Base-by-base conservation (phyloP, 306 rosid genomes). In the Begonia masoniana region DNA sequence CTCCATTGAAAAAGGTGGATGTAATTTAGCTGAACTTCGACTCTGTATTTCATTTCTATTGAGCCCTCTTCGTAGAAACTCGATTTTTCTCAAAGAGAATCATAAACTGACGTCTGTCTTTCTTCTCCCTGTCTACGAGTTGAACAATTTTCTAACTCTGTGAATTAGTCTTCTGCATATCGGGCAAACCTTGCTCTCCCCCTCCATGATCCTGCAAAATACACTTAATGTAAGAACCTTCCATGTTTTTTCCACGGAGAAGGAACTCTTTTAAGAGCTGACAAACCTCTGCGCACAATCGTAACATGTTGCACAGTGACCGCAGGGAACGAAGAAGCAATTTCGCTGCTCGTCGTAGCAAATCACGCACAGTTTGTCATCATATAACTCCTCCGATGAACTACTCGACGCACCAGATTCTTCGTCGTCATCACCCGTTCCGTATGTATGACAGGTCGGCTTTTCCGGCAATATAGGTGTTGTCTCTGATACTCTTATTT, bases 311-410 rank as follows among this genome's bases (percentile, higher is more conserved):
- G 85, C 88, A 64, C 82, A 77, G 54, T 84, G 94, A 15, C 94
- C 94, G 66, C 94, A 80, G 47, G 94, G 94, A 66, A 84, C 73
- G 39, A 80, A 80, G 72, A 84, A 84, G 65, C 82, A 68, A 58
- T 77, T 84, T 15, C 88, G 68, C 48, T 77, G 82, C 46, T 77
- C 94, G 45, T 84, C 94, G 10, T 83, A 80, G 45, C 94, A 83
- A 56, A 83, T 75, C 9, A 71, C 63, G 13, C 94, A 83, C 10
- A 83, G 57, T 49, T 83, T 83, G 17, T 72, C 88, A 43, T 80
- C 94, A 46, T 80, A 83, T 76, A 83, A 59, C 41, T 80, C 88
- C 68, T 77, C 82, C 3, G 88, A 83, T 39, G 82, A 65, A 68
- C 70, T 65, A 58, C 84, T 79, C 0, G 62, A 74, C 2, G 61